phyloP scores from a whole-genome alignment of 1,284 basidiomycete species.

The Malassezia pachydermatis region DNA sequence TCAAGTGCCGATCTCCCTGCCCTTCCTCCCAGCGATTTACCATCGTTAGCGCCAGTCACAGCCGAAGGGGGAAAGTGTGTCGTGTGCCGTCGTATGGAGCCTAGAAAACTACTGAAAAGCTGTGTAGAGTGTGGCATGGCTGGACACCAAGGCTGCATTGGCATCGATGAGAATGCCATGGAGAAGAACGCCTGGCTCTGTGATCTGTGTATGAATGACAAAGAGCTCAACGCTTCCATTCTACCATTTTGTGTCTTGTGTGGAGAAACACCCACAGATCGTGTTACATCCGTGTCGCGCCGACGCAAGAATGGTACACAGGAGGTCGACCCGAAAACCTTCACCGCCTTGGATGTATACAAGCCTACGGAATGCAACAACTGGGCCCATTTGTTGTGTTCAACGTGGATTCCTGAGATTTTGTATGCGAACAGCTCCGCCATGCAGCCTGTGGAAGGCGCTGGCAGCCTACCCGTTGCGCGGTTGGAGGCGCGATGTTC shows the following conservation, averaged over 20 bases:
- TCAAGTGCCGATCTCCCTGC: neutral
- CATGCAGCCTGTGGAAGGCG: conserved; percentile 72
- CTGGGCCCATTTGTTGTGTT: conserved; percentile 82
- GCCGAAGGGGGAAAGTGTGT: conserved; percentile 23
- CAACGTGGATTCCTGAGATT: conserved; percentile 74
- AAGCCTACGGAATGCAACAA: conserved; percentile 89
- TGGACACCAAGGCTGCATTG: conserved; percentile 42
- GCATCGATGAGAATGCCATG: conserved; percentile 30
- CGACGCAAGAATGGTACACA: neutral
- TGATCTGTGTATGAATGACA: conserved; percentile 40
- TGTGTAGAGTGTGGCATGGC: conserved; percentile 39
- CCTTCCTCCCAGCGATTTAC: neutral
- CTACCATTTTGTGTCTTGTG: conserved; percentile 39
- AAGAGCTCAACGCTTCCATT: conserved; percentile 28
- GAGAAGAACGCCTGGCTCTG: conserved; percentile 33
- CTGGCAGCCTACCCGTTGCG: conserved; percentile 59
- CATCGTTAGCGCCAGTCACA: neutral
- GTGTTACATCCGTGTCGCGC: neutral
- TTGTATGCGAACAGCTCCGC: conserved; percentile 63
- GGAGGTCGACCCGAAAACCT: neutral
- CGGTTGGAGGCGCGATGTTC: conserved; percentile 49
- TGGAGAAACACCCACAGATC: conserved; percentile 9
- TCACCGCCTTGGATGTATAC: conserved; percentile 61
- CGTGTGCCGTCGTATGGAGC: conserved; percentile 39
- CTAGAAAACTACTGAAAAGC: conserved; percentile 35